phyloP scores from a whole-genome alignment of 2,329 filamentous ascomycete genomes.

The Pseudocercospora vitis region DNA sequence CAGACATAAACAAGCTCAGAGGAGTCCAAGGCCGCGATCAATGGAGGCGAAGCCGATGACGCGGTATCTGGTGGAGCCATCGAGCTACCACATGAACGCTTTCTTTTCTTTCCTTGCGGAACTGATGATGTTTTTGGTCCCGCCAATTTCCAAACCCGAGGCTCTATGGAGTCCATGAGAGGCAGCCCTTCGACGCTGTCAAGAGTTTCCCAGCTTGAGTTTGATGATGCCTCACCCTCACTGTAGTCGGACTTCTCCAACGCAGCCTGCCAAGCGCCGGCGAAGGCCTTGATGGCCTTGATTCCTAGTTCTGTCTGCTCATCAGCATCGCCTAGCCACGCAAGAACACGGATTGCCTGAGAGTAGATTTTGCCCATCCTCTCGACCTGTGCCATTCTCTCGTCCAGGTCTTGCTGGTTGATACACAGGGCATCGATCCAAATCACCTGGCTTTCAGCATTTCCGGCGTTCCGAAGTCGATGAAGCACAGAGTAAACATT shows the following conservation, averaged over 20 bases:
- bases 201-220: too few relatives aligned
- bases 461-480: not conserved
- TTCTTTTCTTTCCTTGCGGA: too few relatives aligned
- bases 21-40: too few relatives aligned
- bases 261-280: not conserved
- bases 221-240: not conserved
- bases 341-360: not conserved
- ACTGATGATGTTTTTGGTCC: too few relatives aligned
- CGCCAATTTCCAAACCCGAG: too few relatives aligned
- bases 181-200: too few relatives aligned
- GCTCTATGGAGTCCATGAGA: too few relatives aligned
- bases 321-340: not conserved
- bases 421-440: not conserved
- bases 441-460: not conserved
- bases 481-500: not conserved
- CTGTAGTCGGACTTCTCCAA: not conserved
- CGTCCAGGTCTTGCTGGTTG: not conserved
- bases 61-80: too few relatives aligned
- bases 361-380: not conserved
- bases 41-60: too few relatives aligned
- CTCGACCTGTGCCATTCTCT: not conserved
- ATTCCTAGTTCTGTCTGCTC: not conserved
- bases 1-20: too few relatives aligned
- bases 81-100: too few relatives aligned
- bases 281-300: too few relatives aligned